A percentile compares a stretch with the other conserved stretches of the same genome.
phyloP scores from a whole-genome alignment of 768 basidiomycete genomes.

The Zangia roseola region DNA sequence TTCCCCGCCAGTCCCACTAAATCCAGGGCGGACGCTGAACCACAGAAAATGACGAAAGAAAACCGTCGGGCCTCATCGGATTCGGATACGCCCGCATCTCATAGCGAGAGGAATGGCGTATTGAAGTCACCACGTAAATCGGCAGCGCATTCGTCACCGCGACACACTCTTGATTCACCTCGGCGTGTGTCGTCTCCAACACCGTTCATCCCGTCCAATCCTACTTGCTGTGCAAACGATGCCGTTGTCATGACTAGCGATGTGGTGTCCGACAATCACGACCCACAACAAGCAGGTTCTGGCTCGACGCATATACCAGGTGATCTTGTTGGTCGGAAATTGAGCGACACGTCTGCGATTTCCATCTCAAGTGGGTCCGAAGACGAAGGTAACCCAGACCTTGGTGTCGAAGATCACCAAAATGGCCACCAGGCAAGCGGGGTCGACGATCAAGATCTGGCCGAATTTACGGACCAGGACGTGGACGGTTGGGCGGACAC shows the following conservation, averaged over 20 bases:
- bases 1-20: conserved; percentile 17
- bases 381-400: conserved; percentile 7
- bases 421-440: background rate
- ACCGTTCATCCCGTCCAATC: background rate
- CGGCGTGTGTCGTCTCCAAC: conserved; percentile 15
- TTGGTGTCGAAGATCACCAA: background rate
- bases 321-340: background rate
- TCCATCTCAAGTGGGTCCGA: conserved; percentile 30
- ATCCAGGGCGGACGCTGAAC: background rate
- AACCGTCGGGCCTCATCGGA: conserved; percentile 2
- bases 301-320: background rate
- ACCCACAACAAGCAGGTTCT: background rate
- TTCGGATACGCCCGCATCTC: background rate
- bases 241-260: background rate
- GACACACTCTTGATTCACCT: conserved; percentile 2
- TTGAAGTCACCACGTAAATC: conserved; percentile 29
- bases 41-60: background rate
- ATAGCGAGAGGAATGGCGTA: conserved; percentile 2
- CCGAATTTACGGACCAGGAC: conserved; percentile 1
- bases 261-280: background rate
- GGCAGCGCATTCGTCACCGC: conserved; percentile 23
- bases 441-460: background rate
- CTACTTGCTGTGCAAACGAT: background rate
- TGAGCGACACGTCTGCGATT: conserved; percentile 17
- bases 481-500: conserved; percentile 15